A percentile compares a stretch with the other conserved stretches of the same genome.
Evolutionary conservation across 306 rosid species (phyloP).

Genomic region (Cyamopsis tetragonoloba): DNA sequence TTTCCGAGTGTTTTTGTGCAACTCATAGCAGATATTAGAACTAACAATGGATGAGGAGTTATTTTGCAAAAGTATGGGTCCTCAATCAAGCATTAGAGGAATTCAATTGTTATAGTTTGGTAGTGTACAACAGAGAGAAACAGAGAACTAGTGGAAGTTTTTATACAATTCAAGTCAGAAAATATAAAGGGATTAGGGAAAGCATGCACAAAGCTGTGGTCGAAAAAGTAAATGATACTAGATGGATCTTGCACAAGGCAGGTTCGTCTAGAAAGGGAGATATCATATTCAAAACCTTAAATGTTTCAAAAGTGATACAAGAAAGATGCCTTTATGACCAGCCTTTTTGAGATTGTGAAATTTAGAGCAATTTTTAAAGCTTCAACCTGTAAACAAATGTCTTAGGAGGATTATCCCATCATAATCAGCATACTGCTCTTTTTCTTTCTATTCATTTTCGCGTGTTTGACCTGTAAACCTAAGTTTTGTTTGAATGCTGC

Average conservation of each 20-base stretch:
- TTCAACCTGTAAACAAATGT: neutral
- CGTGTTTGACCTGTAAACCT: neutral
- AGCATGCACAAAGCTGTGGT: neutral
- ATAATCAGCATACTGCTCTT: neutral
- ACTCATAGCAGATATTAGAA: conserved; percentile 4
- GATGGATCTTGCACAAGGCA: neutral
- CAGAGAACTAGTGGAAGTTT: neutral
- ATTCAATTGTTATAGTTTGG: neutral
- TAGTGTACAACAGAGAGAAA: conserved; percentile 7
- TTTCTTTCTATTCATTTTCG: neutral
- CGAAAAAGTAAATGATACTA: neutral
- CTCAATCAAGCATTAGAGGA: conserved; percentile 18
- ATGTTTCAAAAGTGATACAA: neutral
- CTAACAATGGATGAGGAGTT: neutral
- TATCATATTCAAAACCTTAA: neutral
- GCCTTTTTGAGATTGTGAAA: neutral
- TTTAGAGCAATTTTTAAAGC: neutral
- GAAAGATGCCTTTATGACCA: neutral
- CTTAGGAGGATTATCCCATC: neutral
- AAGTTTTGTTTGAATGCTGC: no score
- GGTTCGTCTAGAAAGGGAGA: neutral
- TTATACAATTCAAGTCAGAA: neutral
- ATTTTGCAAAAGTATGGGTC: neutral
- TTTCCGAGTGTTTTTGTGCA: neutral
- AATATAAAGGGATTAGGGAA: neutral